Evolutionary conservation across 768 basidiomycete species (phyloP).

Genomic region (Heimioporus sp.): DNA sequence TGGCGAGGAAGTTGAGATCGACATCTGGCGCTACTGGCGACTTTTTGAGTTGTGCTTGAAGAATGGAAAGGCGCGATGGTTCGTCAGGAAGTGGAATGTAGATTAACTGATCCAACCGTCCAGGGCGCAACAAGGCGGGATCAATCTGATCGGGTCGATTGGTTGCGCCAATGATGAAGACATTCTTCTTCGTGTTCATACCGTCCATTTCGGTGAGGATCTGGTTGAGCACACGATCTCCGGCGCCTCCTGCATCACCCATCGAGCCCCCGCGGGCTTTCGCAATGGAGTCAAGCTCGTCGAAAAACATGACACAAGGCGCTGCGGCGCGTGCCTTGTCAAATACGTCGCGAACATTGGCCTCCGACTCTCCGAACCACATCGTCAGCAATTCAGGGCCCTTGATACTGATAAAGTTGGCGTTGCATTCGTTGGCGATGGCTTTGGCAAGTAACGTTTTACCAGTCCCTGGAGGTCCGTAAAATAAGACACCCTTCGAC

Average conservation of each 20-base stretch:
- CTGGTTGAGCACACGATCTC: constrained; percentile 97
- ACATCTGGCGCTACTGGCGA: constrained; percentile 84
- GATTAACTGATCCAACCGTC: constrained; percentile 98
- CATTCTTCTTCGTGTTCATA: constrained; percentile 98
- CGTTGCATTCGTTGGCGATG: constrained; percentile 90
- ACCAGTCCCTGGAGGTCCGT: constrained; percentile 94
- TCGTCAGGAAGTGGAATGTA: constrained; percentile 99
- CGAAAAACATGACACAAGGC: constrained; percentile 96
- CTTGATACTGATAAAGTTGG: constrained; percentile 98
- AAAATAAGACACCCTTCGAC: constrained; percentile 90
- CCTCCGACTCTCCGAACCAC: constrained; percentile 98
- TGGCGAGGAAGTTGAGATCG: constrained; percentile 82
- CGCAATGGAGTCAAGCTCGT: constrained; percentile 92
- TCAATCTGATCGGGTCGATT: constrained; percentile 97
- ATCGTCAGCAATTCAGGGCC: constrained; percentile 95
- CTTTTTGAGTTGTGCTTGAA: constrained; percentile 88
- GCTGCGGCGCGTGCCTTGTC: constrained; percentile 88
- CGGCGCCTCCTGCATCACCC: constrained; percentile 94
- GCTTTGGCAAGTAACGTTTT: constrained; percentile 96
- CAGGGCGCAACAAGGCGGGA: constrained; percentile 88
- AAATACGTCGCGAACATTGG: constrained; percentile 92
- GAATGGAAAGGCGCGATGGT: constrained; percentile 84
- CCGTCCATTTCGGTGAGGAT: constrained; percentile 99
- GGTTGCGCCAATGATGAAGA: constrained; percentile 97
- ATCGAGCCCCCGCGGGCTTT: constrained; percentile 85